These are phyloP conservation scores for Teunomyces pallodes DNA, from an alignment of 805 yeast genomes.

Conservation along the genomic window DNA sequence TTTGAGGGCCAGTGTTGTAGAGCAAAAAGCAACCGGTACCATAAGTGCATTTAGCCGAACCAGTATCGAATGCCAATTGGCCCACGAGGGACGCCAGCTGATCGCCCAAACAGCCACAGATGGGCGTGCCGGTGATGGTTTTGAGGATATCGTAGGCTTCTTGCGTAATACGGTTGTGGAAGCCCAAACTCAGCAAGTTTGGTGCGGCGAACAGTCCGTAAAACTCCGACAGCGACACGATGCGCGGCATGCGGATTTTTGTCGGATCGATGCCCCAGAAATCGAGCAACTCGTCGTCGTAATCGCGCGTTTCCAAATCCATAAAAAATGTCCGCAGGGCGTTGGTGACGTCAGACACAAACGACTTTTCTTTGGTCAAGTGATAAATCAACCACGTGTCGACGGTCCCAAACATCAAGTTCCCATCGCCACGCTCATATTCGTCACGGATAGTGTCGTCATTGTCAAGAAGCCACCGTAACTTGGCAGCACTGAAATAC, in stretches of 20 bases:
- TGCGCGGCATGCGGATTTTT: constrained; percentile 67
- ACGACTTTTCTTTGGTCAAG: constrained; percentile 65
- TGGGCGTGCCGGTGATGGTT: constrained; percentile 61
- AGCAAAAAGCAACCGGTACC: constrained; percentile 94
- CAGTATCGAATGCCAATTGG: constrained; percentile 78
- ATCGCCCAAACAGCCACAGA: constrained; percentile 90
- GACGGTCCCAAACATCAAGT: constrained; percentile 87
- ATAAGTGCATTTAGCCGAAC: constrained; percentile 91
- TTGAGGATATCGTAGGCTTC: constrained; percentile 50
- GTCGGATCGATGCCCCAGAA: constrained; percentile 78
- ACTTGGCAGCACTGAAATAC: constrained; percentile 86
- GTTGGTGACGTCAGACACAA: constrained; percentile 84
- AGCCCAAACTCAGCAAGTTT: constrained; percentile 49
- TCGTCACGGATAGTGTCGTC: constrained; percentile 61
- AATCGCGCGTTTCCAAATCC: constrained; percentile 72
- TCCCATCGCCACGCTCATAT: constrained; percentile 68
- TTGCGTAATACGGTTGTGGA: constrained; percentile 49
- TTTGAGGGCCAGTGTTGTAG: constrained; percentile 77
- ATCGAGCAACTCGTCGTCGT: constrained; percentile 70
- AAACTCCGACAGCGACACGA: constrained; percentile 72
- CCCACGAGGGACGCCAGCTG: constrained; percentile 94
- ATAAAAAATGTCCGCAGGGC: constrained; percentile 90
- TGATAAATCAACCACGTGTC: constrained; percentile 93
- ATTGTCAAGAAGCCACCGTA: constrained; percentile 86
- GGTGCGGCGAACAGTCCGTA: constrained; percentile 74